Evolutionary conservation across 768 basidiomycete species (phyloP).

Genomic region (Pleurotus tuoliensis): DNA sequence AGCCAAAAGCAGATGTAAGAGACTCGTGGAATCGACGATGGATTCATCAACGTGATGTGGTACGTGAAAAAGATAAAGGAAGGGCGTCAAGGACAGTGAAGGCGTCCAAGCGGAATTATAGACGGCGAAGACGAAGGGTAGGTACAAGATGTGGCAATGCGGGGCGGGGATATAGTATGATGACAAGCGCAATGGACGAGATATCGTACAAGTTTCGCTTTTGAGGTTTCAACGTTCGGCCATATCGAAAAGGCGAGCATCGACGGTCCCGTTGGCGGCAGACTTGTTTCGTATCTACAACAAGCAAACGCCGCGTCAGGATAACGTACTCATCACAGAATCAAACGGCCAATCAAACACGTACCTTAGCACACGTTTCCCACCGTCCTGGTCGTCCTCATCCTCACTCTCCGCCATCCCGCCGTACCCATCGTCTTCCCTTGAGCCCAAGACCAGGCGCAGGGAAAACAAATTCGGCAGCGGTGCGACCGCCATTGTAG

Average conservation of each 20-base stretch:
- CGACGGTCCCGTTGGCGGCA: not conserved
- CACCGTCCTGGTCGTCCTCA: slow-evolving; percentile 13
- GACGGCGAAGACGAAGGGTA: not conserved
- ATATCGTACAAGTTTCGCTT: not conserved
- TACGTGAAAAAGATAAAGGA: no score
- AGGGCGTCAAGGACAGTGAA: no score
- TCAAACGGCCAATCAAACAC: slow-evolving; percentile 1
- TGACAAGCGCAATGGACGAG: not conserved
- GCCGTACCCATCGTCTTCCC: slow-evolving; percentile 6
- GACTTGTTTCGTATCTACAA: slow-evolving; percentile 24
- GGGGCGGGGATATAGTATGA: not conserved
- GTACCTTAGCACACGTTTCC: slow-evolving; percentile 30
- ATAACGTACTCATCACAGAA: not conserved
- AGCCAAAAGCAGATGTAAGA: no score
- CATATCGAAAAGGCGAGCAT: no score
- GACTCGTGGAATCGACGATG: no score
- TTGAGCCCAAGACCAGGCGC: not conserved
- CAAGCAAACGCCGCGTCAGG: not conserved
- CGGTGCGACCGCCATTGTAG: not conserved
- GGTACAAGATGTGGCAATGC: not conserved
- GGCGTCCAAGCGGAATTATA: not conserved
- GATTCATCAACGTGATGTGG: no score
- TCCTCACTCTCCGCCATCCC: slow-evolving; percentile 15
- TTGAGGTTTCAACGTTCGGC: not conserved
- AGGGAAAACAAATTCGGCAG: slow-evolving; percentile 11